phyloP scores from a whole-genome alignment of 2,329 filamentous ascomycete genomes.

The Balansia obtecta region DNA sequence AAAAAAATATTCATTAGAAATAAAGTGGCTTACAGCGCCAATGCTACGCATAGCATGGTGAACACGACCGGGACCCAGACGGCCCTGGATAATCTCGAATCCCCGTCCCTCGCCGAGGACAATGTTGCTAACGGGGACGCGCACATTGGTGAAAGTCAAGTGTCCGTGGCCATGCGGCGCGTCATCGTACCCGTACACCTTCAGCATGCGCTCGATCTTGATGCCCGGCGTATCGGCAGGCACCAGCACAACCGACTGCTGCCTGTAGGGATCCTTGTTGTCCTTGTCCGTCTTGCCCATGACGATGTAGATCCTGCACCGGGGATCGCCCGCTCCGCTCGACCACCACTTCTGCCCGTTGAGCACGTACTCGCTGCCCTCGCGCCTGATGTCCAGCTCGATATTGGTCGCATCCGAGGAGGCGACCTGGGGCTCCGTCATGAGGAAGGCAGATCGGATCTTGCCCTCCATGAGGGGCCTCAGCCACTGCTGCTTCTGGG shows the following conservation, averaged over 20 bases:
- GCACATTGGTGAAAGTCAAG: constrained; percentile 78
- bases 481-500: constrained; percentile 77
- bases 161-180: constrained; percentile 97
- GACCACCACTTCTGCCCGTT: constrained; percentile 99
- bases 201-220: constrained; percentile 87
- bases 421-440: constrained; percentile 85
- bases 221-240: constrained; percentile 71
- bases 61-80: constrained; percentile 88
- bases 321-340: constrained; percentile 82
- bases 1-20: background rate
- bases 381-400: constrained; percentile 65
- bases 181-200: constrained; percentile 91
- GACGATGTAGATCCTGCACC: constrained; percentile 88
- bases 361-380: constrained; percentile 80
- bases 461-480: constrained; percentile 68
- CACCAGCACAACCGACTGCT: constrained; percentile 89
- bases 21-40: constrained; percentile 48
- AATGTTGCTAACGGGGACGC: constrained; percentile 72
- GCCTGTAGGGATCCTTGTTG: constrained; percentile 68
- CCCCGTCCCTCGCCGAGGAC: constrained; percentile 87
- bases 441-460: constrained; percentile 82
- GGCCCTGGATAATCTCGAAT: constrained; percentile 97
- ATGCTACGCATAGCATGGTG: constrained; percentile 97
- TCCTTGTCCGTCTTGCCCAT: constrained; percentile 83
- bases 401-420: constrained; percentile 92